phyloP scores from a whole-genome alignment of 164 flowering plant species.

The Magnolia officinalis region DNA sequence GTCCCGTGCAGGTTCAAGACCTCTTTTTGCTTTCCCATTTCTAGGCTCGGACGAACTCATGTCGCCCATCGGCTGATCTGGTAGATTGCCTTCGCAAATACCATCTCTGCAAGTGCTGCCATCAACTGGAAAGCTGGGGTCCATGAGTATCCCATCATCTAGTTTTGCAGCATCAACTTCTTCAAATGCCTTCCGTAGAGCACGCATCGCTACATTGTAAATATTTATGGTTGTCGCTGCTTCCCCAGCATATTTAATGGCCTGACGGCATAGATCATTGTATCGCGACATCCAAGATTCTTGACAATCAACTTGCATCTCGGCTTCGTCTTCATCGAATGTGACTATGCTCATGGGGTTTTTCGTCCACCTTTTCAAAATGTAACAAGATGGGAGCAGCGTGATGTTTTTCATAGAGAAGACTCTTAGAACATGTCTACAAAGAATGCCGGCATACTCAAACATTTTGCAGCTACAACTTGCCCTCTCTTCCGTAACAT shows the following conservation, averaged over 20 bases:
- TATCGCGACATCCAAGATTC: conserved; percentile 37
- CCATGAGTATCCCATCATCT: conserved; percentile 1
- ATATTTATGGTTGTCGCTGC: conserved; percentile 43
- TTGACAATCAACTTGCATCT: conserved; percentile 28
- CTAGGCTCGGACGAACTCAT: not conserved
- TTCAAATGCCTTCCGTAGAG: conserved; percentile 48
- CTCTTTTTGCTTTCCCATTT: conserved; percentile 9
- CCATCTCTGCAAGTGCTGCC: conserved; percentile 26
- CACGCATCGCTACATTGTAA: conserved; percentile 52
- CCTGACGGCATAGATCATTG: conserved; percentile 46
- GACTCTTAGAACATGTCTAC: conserved; percentile 74
- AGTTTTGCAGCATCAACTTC: conserved; percentile 40
- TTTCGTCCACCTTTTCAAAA: conserved; percentile 65
- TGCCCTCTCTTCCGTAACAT: conserved; percentile 56
- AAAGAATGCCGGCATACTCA: conserved; percentile 77
- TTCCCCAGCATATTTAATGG: conserved; percentile 52
- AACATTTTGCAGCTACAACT: conserved; percentile 82
- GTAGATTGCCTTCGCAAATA: conserved; percentile 21
- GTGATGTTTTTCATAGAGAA: conserved; percentile 71
- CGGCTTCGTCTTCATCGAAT: conserved; percentile 29
- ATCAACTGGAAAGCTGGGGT: conserved; percentile 12
- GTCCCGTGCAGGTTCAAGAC: not conserved
- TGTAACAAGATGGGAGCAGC: conserved; percentile 59
- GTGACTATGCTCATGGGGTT: conserved; percentile 59
- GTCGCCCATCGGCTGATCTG: not conserved